Percentiles rank a stretch among this genome's conserved stretches.
phyloP scores from a whole-genome alignment of 306 rosid genomes.

The Glycyrrhiza uralensis region DNA sequence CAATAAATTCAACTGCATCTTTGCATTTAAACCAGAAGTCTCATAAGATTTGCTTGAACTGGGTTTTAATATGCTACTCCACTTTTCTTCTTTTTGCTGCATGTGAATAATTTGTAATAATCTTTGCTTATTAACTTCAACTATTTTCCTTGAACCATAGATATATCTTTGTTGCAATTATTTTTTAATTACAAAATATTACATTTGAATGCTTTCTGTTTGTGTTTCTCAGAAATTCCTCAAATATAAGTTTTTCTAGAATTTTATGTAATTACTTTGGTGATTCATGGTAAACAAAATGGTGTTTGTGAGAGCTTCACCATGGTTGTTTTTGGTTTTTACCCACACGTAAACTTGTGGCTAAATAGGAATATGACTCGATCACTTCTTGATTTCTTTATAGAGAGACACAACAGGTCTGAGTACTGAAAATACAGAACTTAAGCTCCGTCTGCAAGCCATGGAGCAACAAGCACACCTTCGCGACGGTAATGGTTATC shows the following conservation, averaged over 20 bases:
- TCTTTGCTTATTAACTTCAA: background rate
- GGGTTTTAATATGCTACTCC: background rate
- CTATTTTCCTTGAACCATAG: background rate
- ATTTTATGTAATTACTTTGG: background rate
- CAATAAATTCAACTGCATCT: background rate
- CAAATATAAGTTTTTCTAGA: background rate
- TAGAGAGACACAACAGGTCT: constrained; percentile 87
- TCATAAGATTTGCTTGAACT: background rate
- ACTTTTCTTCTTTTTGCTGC: background rate
- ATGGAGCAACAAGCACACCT: constrained; percentile 99
- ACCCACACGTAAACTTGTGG: constrained; percentile 1
- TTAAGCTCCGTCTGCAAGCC: constrained; percentile 88
- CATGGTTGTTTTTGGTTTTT: constrained; percentile 16
- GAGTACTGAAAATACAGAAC: constrained; percentile 87
- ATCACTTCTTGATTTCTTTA: constrained; percentile 15
- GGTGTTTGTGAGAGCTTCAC: background rate
- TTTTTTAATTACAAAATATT: background rate
- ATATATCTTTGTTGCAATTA: background rate
- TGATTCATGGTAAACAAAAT: background rate
- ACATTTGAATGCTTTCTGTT: background rate
- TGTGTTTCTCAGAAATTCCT: constrained; percentile 2
- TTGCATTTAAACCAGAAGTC: no score
- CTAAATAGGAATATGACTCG: constrained; percentile 12
- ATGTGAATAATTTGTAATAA: background rate
- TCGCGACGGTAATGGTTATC: constrained; percentile 62